These are phyloP conservation scores for Straminergon stramineum DNA, from an alignment of 225 moss, liverwort and hornwort genomes.

Conservation along the genomic window DNA sequence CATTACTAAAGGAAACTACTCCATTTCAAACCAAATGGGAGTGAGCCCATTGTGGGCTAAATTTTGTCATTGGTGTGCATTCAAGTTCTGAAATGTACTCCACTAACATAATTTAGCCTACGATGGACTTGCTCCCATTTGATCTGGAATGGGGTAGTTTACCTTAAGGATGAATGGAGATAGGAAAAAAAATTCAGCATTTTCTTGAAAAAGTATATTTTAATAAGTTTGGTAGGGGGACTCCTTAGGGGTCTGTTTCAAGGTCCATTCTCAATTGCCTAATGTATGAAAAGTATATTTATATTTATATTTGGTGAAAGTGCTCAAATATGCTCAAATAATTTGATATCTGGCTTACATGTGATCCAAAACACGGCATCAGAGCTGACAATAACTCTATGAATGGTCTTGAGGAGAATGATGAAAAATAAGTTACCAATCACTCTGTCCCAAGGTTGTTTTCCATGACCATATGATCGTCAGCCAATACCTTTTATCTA, in stretches of 20 bases:
- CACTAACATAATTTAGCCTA: no score
- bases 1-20: no score
- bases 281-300: not conserved
- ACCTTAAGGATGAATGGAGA: not conserved
- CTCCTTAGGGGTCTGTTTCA: not conserved
- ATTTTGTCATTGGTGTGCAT: no score
- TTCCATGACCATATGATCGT: not conserved
- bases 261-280: not conserved
- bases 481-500: not conserved
- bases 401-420: not conserved
- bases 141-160: no score
- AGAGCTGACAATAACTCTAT: not conserved
- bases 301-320: not conserved
- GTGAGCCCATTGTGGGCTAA: no score
- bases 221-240: not conserved
- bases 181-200: accelerated
- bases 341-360: not conserved
- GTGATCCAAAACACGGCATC: not conserved
- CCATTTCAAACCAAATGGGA: no score
- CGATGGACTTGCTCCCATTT: no score
- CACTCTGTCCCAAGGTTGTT: not conserved
- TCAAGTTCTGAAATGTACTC: no score
- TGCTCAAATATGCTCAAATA: not conserved
- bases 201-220: not conserved
- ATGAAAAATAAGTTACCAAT: not conserved